phyloP scores from a whole-genome alignment of 352 stramenopile genomes.

The Globisporangium camurandrum region DNA sequence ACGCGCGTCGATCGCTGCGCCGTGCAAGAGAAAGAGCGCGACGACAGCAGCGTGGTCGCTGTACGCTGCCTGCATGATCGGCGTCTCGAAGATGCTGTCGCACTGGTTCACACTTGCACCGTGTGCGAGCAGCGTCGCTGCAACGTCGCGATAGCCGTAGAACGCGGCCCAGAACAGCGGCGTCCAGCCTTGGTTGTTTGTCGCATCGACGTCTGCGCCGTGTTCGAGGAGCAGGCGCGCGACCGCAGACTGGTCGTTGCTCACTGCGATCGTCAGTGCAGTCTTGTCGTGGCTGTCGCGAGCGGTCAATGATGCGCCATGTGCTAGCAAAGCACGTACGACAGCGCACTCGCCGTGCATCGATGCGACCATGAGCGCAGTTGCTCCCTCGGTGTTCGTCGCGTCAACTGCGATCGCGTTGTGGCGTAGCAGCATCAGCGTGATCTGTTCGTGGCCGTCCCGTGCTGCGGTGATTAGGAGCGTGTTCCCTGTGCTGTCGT shows the following conservation, averaged over 20 bases:
- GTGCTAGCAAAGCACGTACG: not conserved
- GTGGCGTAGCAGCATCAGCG: constrained; percentile 13
- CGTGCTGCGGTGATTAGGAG: constrained; percentile 6
- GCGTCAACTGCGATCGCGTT: not conserved
- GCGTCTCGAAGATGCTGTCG: constrained; percentile 9
- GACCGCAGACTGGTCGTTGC: not conserved
- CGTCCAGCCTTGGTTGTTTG: constrained; percentile 8
- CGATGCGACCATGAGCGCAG: constrained; percentile 3
- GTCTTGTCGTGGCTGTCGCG: constrained; percentile 1
- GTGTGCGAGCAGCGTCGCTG: not conserved
- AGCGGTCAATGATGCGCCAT: not conserved
- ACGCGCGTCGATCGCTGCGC: constrained; percentile 4
- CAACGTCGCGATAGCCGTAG: constrained; percentile 2
- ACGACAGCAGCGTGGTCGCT: constrained; percentile 3
- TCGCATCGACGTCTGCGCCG: not conserved
- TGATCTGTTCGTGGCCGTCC: constrained; percentile 16
- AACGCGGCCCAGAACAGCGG: constrained; percentile 5
- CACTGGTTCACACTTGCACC: constrained; percentile 4
- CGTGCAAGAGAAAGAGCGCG: not conserved
- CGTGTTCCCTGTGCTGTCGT: constrained; percentile 2
- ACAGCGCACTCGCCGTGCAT: not conserved
- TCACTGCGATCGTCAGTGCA: not conserved
- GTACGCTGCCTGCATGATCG: constrained; percentile 12
- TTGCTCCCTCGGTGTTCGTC: constrained; percentile 2
- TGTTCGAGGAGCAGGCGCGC: constrained; percentile 1